Evolutionary conservation across 805 yeast genomes (phyloP).

Genomic region (Cyberlindnera mrakii): DNA sequence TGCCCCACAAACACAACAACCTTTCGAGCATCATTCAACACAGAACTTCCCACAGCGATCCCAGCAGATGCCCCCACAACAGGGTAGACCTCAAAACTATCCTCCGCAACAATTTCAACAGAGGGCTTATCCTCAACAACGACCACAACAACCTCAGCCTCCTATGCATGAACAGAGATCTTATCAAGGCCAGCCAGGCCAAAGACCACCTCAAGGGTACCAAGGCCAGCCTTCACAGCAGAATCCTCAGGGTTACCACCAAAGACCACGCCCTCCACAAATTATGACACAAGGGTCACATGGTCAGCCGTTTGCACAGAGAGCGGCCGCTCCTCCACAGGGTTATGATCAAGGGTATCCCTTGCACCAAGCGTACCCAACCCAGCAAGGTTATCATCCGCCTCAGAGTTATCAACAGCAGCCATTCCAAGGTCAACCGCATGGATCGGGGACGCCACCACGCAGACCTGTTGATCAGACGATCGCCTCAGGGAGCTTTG

Average conservation of each 20-base stretch:
- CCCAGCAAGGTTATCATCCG: slow-evolving; percentile 7
- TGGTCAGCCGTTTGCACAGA: slow-evolving; percentile 2
- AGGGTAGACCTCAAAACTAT: too few species aligned
- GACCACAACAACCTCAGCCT: slow-evolving; percentile 4
- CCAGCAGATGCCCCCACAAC: neutral
- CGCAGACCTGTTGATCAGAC: slow-evolving; percentile 5
- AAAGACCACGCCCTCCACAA: slow-evolving; percentile 7
- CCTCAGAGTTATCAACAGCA: slow-evolving; percentile 7
- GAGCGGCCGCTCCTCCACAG: slow-evolving; percentile 4
- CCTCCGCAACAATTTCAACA: too few species aligned
- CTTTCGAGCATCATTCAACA: too few species aligned
- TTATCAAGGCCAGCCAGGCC: slow-evolving; percentile 3
- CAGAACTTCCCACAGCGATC: too few species aligned
- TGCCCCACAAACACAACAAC: neutral
- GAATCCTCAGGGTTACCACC: slow-evolving; percentile 1
- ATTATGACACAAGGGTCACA: slow-evolving; percentile 8
- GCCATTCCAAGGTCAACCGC: too few species aligned
- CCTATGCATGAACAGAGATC: slow-evolving; percentile 7
- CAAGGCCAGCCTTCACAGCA: slow-evolving; percentile 4
- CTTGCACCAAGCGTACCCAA: slow-evolving; percentile 4
- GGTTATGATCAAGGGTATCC: neutral
- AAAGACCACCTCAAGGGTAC: slow-evolving; percentile 4
- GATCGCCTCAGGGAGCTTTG: slow-evolving; percentile 6
- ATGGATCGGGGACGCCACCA: slow-evolving; percentile 2
- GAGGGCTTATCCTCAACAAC: too few species aligned